phyloP scores from a whole-genome alignment of 2,329 filamentous ascomycete species.

The Hymenoscyphus fraxineus region DNA sequence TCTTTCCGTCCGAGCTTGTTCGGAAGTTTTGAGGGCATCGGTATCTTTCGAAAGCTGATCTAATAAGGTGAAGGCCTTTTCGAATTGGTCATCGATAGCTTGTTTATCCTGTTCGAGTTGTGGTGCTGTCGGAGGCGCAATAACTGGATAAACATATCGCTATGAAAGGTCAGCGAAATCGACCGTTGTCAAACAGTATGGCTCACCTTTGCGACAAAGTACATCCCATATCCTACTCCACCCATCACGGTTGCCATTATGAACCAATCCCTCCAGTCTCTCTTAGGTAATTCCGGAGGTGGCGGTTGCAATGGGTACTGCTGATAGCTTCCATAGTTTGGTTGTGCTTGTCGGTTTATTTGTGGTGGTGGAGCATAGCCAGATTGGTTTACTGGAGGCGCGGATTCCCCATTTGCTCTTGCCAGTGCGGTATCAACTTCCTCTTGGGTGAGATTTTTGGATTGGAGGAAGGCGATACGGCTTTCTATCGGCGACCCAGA shows the following conservation, averaged over 20 bases:
- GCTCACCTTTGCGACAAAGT: slow-evolving; percentile 75
- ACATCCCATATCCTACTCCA: slow-evolving; percentile 84
- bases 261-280: slow-evolving; percentile 99
- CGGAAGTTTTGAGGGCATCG: slow-evolving; percentile 77
- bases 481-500: slow-evolving; percentile 87
- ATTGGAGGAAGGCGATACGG: slow-evolving; percentile 85
- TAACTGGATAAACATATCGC: slow-evolving; percentile 87
- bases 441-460: slow-evolving; percentile 95
- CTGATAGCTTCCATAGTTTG: slow-evolving; percentile 46
- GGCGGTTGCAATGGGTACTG: slow-evolving; percentile 56
- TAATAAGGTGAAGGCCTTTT: slow-evolving; percentile 83
- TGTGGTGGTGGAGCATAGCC: slow-evolving; percentile 43
- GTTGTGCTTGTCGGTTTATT: slow-evolving; percentile 38
- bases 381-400: slow-evolving; percentile 40
- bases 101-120: slow-evolving; percentile 94
- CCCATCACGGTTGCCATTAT: slow-evolving; percentile 97
- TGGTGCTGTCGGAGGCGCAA: slow-evolving; percentile 88
- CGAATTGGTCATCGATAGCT: slow-evolving; percentile 87
- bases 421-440: slow-evolving; percentile 84
- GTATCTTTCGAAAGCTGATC: slow-evolving; percentile 93
- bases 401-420: slow-evolving; percentile 61
- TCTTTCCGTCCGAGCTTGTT: slow-evolving; percentile 77
- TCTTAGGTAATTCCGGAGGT: slow-evolving; percentile 60
- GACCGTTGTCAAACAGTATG: background rate
- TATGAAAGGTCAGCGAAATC: slow-evolving; percentile 39